Conservation (phyloP, 2,329 filamentous ascomycete species). For the Didymella arachidicola region DNA sequence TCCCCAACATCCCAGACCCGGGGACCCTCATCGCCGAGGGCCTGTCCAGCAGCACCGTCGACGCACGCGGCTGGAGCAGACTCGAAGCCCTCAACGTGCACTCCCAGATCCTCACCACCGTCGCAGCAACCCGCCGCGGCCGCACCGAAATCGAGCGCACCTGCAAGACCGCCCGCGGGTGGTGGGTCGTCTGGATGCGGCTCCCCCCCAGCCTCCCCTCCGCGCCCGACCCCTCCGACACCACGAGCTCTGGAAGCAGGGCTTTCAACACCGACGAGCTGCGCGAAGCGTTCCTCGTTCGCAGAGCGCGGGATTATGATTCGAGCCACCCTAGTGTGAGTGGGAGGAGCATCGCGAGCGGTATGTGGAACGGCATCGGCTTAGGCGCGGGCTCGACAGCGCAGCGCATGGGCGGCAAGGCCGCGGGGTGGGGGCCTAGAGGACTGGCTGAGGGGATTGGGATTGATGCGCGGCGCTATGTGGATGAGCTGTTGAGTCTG, state of each 20-base stretch:
- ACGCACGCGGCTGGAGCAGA: constrained; percentile 55
- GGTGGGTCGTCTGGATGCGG: constrained; percentile 73
- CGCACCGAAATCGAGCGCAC: constrained; percentile 64
- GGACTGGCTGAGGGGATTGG: constrained; percentile 76
- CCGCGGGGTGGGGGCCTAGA: constrained; percentile 64
- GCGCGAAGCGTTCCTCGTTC: constrained; percentile 54
- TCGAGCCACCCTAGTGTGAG: constrained; percentile 28
- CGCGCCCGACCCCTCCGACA: not conserved
- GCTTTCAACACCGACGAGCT: constrained; percentile 42
- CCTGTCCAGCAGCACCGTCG: not conserved
- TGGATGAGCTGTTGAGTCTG: too few species aligned
- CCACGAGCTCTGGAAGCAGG: not conserved
- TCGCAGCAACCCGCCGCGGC: constrained; percentile 58
- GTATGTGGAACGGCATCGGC: constrained; percentile 43
- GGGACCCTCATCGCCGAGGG: constrained; percentile 52
- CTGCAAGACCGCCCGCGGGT: constrained; percentile 69
- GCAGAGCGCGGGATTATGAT: constrained; percentile 49
- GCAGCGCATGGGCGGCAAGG: constrained; percentile 49
- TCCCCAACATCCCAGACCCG: constrained; percentile 69
- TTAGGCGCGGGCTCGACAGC: constrained; percentile 24
- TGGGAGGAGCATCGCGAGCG: constrained; percentile 40
- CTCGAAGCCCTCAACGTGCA: constrained; percentile 69
- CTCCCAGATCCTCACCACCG: constrained; percentile 65
- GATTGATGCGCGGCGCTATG: constrained; percentile 47
- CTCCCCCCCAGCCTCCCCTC: constrained; percentile 44